Conservation (phyloP, 2,329 filamentous ascomycete genomes). For the Fusarium hostae region DNA sequence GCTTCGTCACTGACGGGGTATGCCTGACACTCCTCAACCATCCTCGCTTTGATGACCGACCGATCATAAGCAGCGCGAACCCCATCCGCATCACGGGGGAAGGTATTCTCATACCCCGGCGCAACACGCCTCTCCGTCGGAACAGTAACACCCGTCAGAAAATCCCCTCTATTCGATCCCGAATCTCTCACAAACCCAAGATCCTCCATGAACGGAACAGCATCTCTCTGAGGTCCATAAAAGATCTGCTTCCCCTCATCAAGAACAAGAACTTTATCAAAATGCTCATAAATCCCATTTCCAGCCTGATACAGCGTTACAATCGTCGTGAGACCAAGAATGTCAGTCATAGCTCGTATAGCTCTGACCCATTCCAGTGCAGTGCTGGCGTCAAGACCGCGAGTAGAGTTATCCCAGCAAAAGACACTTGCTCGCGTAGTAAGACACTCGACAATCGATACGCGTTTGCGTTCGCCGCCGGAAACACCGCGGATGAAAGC, state of each 20-base stretch:
- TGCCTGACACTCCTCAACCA: slow-evolving; percentile 63
- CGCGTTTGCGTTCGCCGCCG: slow-evolving; percentile 75
- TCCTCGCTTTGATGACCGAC: slow-evolving; percentile 59
- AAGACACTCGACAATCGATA: slow-evolving; percentile 73
- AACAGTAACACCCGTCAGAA: slow-evolving; percentile 72
- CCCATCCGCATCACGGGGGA: slow-evolving; percentile 56
- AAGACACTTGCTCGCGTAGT: slow-evolving; percentile 67
- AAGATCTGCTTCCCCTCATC: slow-evolving; percentile 74
- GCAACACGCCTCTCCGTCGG: slow-evolving; percentile 74
- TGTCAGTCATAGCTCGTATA: slow-evolving; percentile 70
- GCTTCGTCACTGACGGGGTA: slow-evolving; percentile 64
- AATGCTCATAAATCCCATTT: slow-evolving; percentile 74
- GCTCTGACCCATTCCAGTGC: slow-evolving; percentile 70
- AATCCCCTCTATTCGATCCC: slow-evolving; percentile 73
- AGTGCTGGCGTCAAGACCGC: slow-evolving; percentile 73
- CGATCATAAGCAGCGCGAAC: slow-evolving; percentile 62
- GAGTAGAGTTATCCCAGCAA: slow-evolving; percentile 75
- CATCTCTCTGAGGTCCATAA: slow-evolving; percentile 69
- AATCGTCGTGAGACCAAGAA: slow-evolving; percentile 67
- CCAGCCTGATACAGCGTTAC: slow-evolving; percentile 76
- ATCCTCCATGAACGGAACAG: slow-evolving; percentile 71
- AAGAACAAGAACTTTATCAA: slow-evolving; percentile 77
- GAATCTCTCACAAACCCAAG: slow-evolving; percentile 71
- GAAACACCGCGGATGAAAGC: slow-evolving; percentile 73
- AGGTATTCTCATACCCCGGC: slow-evolving; percentile 51